Evolutionary conservation across 1,284 basidiomycete species (phyloP).

Genomic region (Pseudozyma tsukubaensis): DNA sequence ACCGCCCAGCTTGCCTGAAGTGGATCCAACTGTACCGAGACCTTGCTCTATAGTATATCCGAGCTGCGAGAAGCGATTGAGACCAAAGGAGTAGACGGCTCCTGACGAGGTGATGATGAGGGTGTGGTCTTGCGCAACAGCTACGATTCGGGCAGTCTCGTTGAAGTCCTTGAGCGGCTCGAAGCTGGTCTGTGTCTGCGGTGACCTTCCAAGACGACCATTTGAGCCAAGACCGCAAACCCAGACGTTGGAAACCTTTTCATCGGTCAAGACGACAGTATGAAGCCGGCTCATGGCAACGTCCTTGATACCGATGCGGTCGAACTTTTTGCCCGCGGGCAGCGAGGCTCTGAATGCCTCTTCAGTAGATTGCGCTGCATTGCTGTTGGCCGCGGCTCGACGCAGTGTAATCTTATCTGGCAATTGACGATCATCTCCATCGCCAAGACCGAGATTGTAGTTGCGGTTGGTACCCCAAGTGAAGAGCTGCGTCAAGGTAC

Average conservation of each 20-base stretch:
- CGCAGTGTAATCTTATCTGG: constrained; percentile 82
- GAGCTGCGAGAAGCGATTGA: constrained; percentile 78
- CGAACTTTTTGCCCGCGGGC: constrained; percentile 55
- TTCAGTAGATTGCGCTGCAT: constrained; percentile 16
- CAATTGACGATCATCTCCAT: constrained; percentile 80
- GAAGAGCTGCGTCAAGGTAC: constrained; percentile 74
- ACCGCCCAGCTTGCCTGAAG: constrained; percentile 68
- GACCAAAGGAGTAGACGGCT: constrained; percentile 88
- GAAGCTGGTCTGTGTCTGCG: constrained; percentile 82
- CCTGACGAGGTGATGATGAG: constrained; percentile 83
- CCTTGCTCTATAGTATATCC: constrained; percentile 84
- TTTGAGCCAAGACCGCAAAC: constrained; percentile 62
- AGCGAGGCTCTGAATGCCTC: constrained; percentile 23
- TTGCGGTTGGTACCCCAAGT: constrained; percentile 89
- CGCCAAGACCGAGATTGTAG: constrained; percentile 79
- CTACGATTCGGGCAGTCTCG: constrained; percentile 73
- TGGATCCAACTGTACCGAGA: constrained; percentile 48
- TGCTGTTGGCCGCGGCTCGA: neutral
- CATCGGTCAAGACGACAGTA: constrained; percentile 61
- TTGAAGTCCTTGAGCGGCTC: constrained; percentile 76
- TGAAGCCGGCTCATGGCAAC: constrained; percentile 64
- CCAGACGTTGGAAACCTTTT: constrained; percentile 64
- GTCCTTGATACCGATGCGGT: constrained; percentile 58
- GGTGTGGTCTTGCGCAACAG: constrained; percentile 93
- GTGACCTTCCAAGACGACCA: constrained; percentile 75